A percentile compares a stretch with the other conserved stretches of the same genome.
phyloP scores from a whole-genome alignment of 2,329 filamentous ascomycete species.

The Fusarium coicis region DNA sequence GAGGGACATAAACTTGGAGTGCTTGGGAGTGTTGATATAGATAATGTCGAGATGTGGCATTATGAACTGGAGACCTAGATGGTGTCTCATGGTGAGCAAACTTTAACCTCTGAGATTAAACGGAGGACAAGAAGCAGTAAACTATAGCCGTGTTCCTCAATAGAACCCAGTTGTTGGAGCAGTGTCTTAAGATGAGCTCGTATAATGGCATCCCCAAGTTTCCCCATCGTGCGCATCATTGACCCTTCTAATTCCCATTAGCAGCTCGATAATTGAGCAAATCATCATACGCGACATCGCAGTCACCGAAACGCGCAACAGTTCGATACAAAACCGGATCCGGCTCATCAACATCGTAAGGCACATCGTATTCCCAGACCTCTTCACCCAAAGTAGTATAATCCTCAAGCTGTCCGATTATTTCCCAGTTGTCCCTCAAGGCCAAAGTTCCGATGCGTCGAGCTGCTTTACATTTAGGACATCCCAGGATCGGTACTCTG shows the following conservation, averaged over 20 bases:
- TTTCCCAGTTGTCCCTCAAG: not conserved
- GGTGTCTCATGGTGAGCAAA: rapidly evolving
- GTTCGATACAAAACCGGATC: not conserved
- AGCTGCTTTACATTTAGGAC: not conserved
- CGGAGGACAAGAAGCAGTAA: rapidly evolving
- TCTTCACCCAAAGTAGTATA: not conserved
- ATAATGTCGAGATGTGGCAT: not conserved
- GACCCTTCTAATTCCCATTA: rapidly evolving
- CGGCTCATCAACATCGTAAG: not conserved
- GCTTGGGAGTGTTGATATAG: not conserved
- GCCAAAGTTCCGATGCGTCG: not conserved
- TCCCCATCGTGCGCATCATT: rapidly evolving
- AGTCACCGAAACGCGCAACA: not conserved
- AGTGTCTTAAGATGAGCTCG: rapidly evolving
- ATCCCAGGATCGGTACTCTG: rapidly evolving
- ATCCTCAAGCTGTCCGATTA: not conserved
- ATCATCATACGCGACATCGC: rapidly evolving
- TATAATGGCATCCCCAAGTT: rapidly evolving
- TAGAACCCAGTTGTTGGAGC: not conserved
- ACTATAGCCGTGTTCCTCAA: not conserved
- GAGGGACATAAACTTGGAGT: not conserved
- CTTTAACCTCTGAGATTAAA: rapidly evolving
- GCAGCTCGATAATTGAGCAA: rapidly evolving
- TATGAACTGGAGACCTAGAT: not conserved
- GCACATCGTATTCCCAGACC: not conserved